phyloP scores from a whole-genome alignment of 1,139 yeast genomes.

The Williopsis jadinii region DNA sequence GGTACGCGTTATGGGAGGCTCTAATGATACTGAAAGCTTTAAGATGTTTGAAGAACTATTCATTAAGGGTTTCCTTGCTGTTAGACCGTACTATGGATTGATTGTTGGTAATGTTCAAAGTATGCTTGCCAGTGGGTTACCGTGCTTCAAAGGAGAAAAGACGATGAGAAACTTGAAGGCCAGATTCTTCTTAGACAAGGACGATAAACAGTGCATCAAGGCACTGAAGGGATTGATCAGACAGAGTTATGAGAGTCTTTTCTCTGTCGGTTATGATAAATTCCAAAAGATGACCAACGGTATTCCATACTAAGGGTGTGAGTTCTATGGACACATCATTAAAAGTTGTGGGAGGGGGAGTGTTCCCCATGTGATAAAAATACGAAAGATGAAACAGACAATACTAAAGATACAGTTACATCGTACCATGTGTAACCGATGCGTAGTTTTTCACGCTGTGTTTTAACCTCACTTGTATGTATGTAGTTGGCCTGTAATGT shows the following conservation, averaged over 20 bases:
- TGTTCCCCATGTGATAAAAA: too few species aligned
- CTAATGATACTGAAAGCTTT: slow-evolving; percentile 77
- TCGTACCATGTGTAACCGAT: too few species aligned
- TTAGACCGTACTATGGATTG: slow-evolving; percentile 84
- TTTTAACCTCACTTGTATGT: too few species aligned
- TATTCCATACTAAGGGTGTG: slow-evolving; percentile 56
- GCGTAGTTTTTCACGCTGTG: too few species aligned
- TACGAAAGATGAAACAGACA: too few species aligned
- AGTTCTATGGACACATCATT: too few species aligned
- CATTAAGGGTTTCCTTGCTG: slow-evolving; percentile 84
- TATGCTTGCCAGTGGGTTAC: slow-evolving; percentile 93
- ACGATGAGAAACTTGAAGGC: slow-evolving; percentile 72
- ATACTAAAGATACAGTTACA: too few species aligned
- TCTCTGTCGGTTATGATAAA: slow-evolving; percentile 94
- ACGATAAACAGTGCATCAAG: slow-evolving; percentile 80
- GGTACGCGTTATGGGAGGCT: slow-evolving; percentile 94
- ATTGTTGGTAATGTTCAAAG: slow-evolving; percentile 83
- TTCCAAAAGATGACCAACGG: slow-evolving; percentile 96
- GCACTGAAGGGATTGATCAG: slow-evolving; percentile 70
- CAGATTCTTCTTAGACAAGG: slow-evolving; percentile 75
- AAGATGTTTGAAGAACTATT: slow-evolving; percentile 93
- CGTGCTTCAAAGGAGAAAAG: slow-evolving; percentile 82
- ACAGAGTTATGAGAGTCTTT: slow-evolving; percentile 80
- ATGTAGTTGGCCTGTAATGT: too few species aligned
- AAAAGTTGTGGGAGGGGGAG: too few species aligned